phyloP scores from a whole-genome alignment of 306 rosid species.

The Albizia julibrissin region DNA sequence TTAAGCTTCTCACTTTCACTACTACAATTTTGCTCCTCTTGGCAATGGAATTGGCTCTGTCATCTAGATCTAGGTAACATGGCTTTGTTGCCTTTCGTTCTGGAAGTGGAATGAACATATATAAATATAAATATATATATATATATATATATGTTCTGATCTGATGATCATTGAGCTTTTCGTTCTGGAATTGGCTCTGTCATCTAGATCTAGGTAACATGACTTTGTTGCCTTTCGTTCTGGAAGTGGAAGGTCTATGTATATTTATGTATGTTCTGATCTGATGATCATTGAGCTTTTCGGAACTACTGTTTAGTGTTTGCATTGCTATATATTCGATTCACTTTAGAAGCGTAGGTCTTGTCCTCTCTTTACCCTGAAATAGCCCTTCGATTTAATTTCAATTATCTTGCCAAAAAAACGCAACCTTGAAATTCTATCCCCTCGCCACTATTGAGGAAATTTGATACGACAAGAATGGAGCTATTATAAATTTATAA shows the following conservation, averaged over 20 bases:
- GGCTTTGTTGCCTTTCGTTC: not conserved
- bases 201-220: not conserved
- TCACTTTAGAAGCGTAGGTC: not conserved
- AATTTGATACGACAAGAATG: not conserved
- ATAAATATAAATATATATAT: no score
- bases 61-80: not conserved
- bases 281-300: constrained; percentile 10
- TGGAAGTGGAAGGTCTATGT: not conserved
- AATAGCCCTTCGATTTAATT: not conserved
- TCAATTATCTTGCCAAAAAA: not conserved
- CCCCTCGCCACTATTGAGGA: not conserved
- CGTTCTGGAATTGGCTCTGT: constrained; percentile 14
- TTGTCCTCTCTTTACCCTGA: not conserved
- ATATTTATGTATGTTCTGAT: not conserved
- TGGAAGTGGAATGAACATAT: not conserved
- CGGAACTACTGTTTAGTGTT: not conserved
- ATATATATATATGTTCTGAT: not conserved
- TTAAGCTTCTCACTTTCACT: not conserved
- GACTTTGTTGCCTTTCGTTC: not conserved
- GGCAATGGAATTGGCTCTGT: constrained; percentile 9
- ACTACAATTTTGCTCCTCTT: not conserved
- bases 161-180: no score
- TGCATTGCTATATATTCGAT: not conserved
- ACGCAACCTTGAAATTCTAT: not conserved
- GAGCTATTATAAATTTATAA: not conserved